Base-by-base conservation (phyloP, 2,329 filamentous ascomycete genomes). In the Aspergillus sp. region DNA sequence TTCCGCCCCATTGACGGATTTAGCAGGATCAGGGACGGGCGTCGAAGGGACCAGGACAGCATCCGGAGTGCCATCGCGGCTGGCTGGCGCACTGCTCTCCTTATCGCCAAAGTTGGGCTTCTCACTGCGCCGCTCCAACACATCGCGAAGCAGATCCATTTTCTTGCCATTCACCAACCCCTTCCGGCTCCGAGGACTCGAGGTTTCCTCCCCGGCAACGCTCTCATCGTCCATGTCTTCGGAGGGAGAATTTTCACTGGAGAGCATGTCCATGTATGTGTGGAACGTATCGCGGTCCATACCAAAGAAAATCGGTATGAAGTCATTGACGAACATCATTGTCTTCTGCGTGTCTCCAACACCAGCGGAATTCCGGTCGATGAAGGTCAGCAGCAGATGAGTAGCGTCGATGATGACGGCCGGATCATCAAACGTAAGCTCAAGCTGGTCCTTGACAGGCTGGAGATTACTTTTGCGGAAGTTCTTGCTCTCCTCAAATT, bases 51-150 rank as follows among this genome's bases (percentile, higher is more conserved):
- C 47, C 13, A 52, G 49, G 22, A 49, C 75, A 14, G 80, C 75
- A 49, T 93, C 88, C 0, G 91, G 89, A 0, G 88, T 94, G 1
- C 82, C 86, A 47, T 91, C 86, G 50, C 93, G 86, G 63, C 85
- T 94, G 10, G 74, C 80, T 2, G 75, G 75, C n/a, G 75, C 68
- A 47, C 82, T 89, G 40, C 81, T 83, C 42, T 91, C 84, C 50
- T 91, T 88, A 33, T 86, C 80, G 29, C 71, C 74, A 25, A 81
- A 74, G 15, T 74, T 70, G 43, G 75, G 74, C 57, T 79, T 82
- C 37, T 82, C 80, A 46, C 80, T 81, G 39, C 82, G 62, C 34
- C 72, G 83, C 50, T 94, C 86, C 20, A 98, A 75, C 26, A 94
- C 85, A 39, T 86, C 84, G 46, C 88, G 81, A 24, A 96, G 70